These are phyloP conservation scores for Saposhnikovia divaricata DNA, from an alignment of 129 eudicot species.

Conservation along the genomic window DNA sequence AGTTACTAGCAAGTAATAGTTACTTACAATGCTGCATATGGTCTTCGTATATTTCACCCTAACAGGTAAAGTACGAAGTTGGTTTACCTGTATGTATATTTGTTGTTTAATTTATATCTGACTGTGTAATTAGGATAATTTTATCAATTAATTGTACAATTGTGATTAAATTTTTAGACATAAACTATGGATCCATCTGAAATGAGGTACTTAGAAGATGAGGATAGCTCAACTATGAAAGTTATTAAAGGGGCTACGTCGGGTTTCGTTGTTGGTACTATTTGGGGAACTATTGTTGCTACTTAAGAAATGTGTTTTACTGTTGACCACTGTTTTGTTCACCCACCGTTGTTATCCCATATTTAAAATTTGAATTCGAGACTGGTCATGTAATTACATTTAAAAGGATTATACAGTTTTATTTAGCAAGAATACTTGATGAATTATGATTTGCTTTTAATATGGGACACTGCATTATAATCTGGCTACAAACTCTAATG, in stretches of 20 bases:
- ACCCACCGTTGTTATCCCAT: not conserved
- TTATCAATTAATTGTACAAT: not conserved
- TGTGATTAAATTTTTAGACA: not conserved
- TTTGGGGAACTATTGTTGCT: slow-evolving; percentile 89
- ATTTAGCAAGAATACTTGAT: not conserved
- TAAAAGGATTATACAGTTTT: not conserved
- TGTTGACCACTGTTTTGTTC: not conserved
- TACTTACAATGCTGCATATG: no score
- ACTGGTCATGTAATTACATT: not conserved
- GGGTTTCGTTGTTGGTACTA: slow-evolving; percentile 85
- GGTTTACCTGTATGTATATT: not conserved
- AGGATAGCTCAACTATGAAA: slow-evolving; percentile 56
- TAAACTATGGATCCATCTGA: slow-evolving; percentile 56
- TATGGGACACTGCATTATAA: not conserved
- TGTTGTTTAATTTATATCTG: not conserved
- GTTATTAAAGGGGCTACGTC: slow-evolving; percentile 64
- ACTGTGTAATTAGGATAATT: not conserved
- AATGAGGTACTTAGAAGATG: slow-evolving; percentile 69
- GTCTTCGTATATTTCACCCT: no score
- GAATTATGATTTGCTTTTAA: not conserved
- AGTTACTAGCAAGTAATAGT: no score
- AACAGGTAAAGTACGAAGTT: no score
- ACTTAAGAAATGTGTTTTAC: not conserved
- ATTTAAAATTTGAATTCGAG: not conserved
- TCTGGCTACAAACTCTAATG: not conserved